A percentile compares a stretch with the other conserved stretches of the same genome.
These are phyloP conservation scores for Boletus huronensis DNA, from an alignment of 768 basidiomycete species.

Conservation along the genomic window DNA sequence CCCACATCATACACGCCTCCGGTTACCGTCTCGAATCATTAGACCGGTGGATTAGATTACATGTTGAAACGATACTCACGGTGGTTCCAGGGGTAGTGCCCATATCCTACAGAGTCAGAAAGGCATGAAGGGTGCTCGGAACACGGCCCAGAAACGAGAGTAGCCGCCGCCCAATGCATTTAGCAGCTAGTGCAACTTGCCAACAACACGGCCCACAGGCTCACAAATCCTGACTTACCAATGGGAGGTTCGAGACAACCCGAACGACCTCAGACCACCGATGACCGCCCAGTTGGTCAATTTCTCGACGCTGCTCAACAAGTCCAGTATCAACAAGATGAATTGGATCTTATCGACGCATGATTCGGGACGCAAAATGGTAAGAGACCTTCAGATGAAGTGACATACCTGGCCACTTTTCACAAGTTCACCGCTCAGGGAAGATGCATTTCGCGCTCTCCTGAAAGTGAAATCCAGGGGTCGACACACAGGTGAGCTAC, in stretches of 20 bases:
- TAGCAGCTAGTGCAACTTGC: background rate
- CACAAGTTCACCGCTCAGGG: background rate
- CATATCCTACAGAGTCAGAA: background rate
- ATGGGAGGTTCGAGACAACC: background rate
- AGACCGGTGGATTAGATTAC: background rate
- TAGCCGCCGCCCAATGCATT: background rate
- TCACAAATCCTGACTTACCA: background rate
- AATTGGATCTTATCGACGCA: background rate
- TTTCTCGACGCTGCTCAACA: background rate
- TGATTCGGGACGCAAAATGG: too few species aligned
- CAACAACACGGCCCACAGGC: background rate
- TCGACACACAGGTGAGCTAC: background rate
- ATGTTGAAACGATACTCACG: background rate
- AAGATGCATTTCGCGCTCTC: background rate
- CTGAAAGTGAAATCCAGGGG: background rate
- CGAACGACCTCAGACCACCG: background rate
- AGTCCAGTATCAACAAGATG: too few species aligned
- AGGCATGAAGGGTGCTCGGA: too few species aligned
- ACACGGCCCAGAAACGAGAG: background rate
- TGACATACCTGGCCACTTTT: background rate
- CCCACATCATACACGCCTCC: too few species aligned
- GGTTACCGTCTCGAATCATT: background rate
- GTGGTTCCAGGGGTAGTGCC: background rate
- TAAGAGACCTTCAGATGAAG: background rate
- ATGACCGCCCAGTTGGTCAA: background rate